Evolutionary conservation across 495 filamentous ascomycete species (phyloP).

Genomic region (Lasiosphaeria hispida): DNA sequence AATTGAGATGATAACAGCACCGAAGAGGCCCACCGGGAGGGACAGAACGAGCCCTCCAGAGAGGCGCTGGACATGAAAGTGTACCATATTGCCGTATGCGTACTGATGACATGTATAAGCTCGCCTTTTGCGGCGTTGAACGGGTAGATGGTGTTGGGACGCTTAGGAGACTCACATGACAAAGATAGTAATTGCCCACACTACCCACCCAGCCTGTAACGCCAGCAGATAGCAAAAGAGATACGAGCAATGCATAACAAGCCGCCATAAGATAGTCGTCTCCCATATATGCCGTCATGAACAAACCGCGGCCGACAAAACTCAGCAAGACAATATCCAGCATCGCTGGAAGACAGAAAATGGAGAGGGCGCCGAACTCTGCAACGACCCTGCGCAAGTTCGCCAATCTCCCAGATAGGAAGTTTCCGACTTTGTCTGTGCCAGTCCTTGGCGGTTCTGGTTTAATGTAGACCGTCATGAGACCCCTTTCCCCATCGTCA

Average conservation of each 20-base stretch:
- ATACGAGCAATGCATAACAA: conserved; percentile 23
- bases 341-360: conserved; percentile 30
- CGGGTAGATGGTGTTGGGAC: background rate
- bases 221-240: conserved; percentile 27
- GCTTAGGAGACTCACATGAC: conserved; percentile 21
- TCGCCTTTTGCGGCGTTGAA: background rate
- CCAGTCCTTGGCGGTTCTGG: conserved; percentile 12
- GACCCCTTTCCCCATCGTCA: background rate
- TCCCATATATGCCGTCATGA: conserved; percentile 32
- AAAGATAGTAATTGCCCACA: conserved; percentile 31
- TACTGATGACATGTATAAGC: conserved; percentile 7
- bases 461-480: conserved; percentile 27
- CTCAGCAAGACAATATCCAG: conserved; percentile 27
- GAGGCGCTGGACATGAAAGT: conserved; percentile 30
- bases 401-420: background rate
- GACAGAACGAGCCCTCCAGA: conserved; percentile 28
- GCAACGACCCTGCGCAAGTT: conserved; percentile 5
- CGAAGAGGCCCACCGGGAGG: conserved; percentile 16
- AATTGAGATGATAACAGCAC: conserved; percentile 16
- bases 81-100: conserved; percentile 32
- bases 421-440: background rate
- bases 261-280: conserved; percentile 20
- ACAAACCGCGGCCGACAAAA: conserved; percentile 28
- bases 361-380: conserved; percentile 27
- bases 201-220: conserved; percentile 34